phyloP scores from a whole-genome alignment of 202 grass and related monocot genomes.

The Zoysia matrella region DNA sequence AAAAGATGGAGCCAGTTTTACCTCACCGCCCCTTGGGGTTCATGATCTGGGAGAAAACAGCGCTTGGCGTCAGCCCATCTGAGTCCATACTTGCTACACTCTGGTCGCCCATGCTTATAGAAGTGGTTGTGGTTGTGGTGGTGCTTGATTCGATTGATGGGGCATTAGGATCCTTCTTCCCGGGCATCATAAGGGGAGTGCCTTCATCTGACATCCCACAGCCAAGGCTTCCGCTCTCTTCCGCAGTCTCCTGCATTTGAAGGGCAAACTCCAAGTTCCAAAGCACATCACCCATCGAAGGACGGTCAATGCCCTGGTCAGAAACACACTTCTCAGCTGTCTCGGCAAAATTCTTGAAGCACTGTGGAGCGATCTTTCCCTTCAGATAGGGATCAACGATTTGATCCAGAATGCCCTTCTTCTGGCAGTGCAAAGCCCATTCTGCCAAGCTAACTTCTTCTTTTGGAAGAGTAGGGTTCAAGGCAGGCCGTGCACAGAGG shows the following conservation, averaged over 20 bases:
- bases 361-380: conserved; percentile 80
- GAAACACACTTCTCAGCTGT: conserved; percentile 93
- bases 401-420: conserved; percentile 92
- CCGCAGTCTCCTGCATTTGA: conserved; percentile 82
- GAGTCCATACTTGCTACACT: conserved; percentile 82
- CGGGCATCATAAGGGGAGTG: conserved; percentile 57
- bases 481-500: conserved; percentile 82
- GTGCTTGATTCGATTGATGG: conserved; percentile 70
- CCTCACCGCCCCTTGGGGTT: conserved; percentile 96
- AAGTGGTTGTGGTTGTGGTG: conserved; percentile 73
- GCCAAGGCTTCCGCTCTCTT: conserved; percentile 73
- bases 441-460: conserved; percentile 98
- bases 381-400: conserved; percentile 89
- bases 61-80: conserved; percentile 78
- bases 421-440: conserved; percentile 95
- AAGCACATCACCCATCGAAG: conserved; percentile 94
- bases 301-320: conserved; percentile 78
- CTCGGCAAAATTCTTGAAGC: conserved; percentile 95
- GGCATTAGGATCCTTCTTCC: conserved; percentile 77
- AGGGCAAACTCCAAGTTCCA: conserved; percentile 98
- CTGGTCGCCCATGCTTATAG: conserved; percentile 72
- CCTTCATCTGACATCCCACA: conserved; percentile 70
- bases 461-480: conserved; percentile 81
- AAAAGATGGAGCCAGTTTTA: conserved; percentile 33
- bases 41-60: conserved; percentile 98